Base-by-base conservation (phyloP, 2,329 filamentous ascomycete genomes). In the Fusarium irregulare region DNA sequence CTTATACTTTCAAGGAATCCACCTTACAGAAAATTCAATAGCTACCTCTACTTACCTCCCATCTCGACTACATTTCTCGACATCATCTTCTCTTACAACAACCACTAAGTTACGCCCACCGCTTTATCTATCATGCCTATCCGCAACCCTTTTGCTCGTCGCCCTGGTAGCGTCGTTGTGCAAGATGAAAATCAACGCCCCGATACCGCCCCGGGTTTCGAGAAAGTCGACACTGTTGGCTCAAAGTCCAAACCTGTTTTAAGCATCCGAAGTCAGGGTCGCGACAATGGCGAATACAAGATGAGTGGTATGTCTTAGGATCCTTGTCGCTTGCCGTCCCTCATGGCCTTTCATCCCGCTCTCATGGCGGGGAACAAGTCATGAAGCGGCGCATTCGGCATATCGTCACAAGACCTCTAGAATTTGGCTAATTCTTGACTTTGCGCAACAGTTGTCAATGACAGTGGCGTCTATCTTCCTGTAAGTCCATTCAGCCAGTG, bases 391-490 rank as follows among this genome's bases (percentile, higher is more conserved):
- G 69, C 64, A 66, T 66, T 61, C 42, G 51, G 57, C 42, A 57
- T 66, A 46, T 59, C 49, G 56, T 71, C 72, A 74, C 75, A 70
- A 73, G 71, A 76, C 62, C 64, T 64, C 23, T 49, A 28, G 55
- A 55, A 55, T 45, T 65, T 66, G 61, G 72, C 78, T 64, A 80
- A 75, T 61, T 71, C 47, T 53, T 60, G 60, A 54, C 73, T 56
- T 64, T 49, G 48, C 53, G 30, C 45, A 57, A 66, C 79, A 98
- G 95, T 98, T 71, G 96, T 98, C 80, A 97, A 97, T 78, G 94
- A 97, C 81, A 97, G 92, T 79, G 95, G 95, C 72, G 92, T 97
- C 67, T 98, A 97, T 82, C 88, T 98, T 73, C 95, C 95, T 75
- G 93, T 96, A 89, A 81, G 88, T 46, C 25, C 20, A 49, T 56